Evolutionary conservation across 345 rosid species (phyloP), one percentile per base, ranked within the genome.

Genomic region (Psidium friedrichsthalianum): DNA sequence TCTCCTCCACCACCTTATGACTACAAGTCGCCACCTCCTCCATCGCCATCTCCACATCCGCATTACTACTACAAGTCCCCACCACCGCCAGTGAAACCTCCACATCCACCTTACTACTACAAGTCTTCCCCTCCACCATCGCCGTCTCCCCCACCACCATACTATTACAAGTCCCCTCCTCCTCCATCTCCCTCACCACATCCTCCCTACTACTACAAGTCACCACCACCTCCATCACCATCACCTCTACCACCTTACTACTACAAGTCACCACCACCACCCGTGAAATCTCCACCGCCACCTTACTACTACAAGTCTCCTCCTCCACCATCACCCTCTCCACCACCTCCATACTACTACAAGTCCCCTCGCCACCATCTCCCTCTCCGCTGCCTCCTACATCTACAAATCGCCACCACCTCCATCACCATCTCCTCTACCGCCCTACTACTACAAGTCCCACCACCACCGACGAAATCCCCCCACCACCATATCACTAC

Each of bases 401-500:
- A 11, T 51, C 22, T 89, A 89, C 88, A 83, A 88, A 1, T 89
- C 91, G 0, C 91, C 90, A 0, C 91, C 91, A 1, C 90, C 91
- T 0, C 91, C 91, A 3, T 27, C 51, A 3, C 76, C 64, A 6
- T 89, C 89, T 0, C 87, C 91, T 0, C 87, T 85, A 0, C 88
- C 85, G 0, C 86, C 90, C 0, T 90, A 90, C 78, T 27, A 83
- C 24, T 88, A 90, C 88, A 74, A 85, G 9, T 90, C 91, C 0
- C 90, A 1, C 91, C 90, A 29, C 91, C 91, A 3, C 90, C 90
- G 1, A 2, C 3, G 1, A 53, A 22, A 4, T 82, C 85, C 0
- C 91, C 90, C 88, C 86, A 5, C 90, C 88, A 0, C 87, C 89
- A 0, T 88, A 90, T 83, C n/a, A 78, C 9, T 90, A 90, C 86